phyloP scores from a whole-genome alignment of 352 stramenopile species.

The Phytophthora colocasiae region DNA sequence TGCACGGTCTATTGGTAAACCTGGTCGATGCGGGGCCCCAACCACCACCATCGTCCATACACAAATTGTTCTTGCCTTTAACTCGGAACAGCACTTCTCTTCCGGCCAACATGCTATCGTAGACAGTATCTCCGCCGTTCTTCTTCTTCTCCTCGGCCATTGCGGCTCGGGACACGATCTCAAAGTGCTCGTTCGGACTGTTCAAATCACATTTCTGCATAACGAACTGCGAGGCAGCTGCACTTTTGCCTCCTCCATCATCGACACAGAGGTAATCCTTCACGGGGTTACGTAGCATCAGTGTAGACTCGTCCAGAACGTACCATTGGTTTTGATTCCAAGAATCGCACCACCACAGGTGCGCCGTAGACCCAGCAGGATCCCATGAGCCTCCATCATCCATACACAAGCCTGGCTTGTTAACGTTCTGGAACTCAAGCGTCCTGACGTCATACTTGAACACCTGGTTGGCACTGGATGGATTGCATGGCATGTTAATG shows the following conservation, averaged over 20 bases:
- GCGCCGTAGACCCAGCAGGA: constrained; percentile 13
- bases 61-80: constrained; percentile 34
- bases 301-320: constrained; percentile 31
- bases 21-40: constrained; percentile 23
- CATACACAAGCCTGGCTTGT: constrained; percentile 28
- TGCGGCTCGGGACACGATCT: constrained; percentile 15
- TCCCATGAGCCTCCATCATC: constrained; percentile 20
- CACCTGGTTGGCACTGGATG: constrained; percentile 28
- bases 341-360: constrained; percentile 28
- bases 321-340: constrained; percentile 39
- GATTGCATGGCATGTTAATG: constrained; percentile 27
- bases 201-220: constrained; percentile 24
- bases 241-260: constrained; percentile 26
- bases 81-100: constrained; percentile 34
- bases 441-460: constrained; percentile 25
- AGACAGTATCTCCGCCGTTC: constrained; percentile 4
- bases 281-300: constrained; percentile 40
- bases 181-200: constrained; percentile 33
- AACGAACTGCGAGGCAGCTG: constrained; percentile 15
- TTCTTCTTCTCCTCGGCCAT: constrained; percentile 23
- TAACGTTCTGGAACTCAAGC: constrained; percentile 22
- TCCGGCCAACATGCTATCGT: constrained; percentile 22
- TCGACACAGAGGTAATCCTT: constrained; percentile 50
- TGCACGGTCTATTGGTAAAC: constrained; percentile 24
- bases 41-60: constrained; percentile 43